Conservation (phyloP, 495 filamentous ascomycete genomes). For the Hypoxylon rickii region DNA sequence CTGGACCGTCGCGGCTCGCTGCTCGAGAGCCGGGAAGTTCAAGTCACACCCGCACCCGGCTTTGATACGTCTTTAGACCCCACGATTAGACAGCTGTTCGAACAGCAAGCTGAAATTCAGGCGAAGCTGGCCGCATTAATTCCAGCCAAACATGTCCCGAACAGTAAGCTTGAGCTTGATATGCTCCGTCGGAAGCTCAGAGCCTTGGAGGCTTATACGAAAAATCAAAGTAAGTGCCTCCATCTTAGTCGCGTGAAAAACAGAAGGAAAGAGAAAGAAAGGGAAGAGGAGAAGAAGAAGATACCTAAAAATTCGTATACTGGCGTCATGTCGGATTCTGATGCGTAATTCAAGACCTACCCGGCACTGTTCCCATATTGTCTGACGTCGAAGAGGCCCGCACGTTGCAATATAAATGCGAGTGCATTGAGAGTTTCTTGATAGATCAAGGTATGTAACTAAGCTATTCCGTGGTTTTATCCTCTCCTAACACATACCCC, state of each 20-base stretch:
- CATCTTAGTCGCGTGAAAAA: slow-evolving; percentile 14
- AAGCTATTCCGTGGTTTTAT: slow-evolving; percentile 1
- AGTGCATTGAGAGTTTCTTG: slow-evolving; percentile 55
- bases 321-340: slow-evolving; percentile 33
- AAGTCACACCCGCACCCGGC: slow-evolving; percentile 38
- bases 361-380: slow-evolving; percentile 47
- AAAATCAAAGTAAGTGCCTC: slow-evolving; percentile 49
- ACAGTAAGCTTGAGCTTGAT: slow-evolving; percentile 49
- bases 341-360: slow-evolving; percentile 44
- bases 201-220: slow-evolving; percentile 47
- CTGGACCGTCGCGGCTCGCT: slow-evolving; percentile 40
- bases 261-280: too few relatives aligned
- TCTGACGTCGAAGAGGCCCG: slow-evolving; percentile 57
- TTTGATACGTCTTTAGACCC: slow-evolving; percentile 50
- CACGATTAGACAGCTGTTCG: slow-evolving; percentile 50
- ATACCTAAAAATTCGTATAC: neutral
- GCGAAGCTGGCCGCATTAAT: slow-evolving; percentile 51
- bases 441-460: slow-evolving; percentile 51
- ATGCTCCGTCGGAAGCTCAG: slow-evolving; percentile 54
- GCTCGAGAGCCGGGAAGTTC: slow-evolving; percentile 35
- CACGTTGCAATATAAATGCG: slow-evolving; percentile 53
- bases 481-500: neutral
- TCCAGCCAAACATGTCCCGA: slow-evolving; percentile 49
- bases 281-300: neutral
- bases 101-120: slow-evolving; percentile 56